Evolutionary conservation across 2,329 filamentous ascomycete genomes (phyloP), one percentile per base, ranked within the genome.

Genomic region (Pseudocercospora eumusae): DNA sequence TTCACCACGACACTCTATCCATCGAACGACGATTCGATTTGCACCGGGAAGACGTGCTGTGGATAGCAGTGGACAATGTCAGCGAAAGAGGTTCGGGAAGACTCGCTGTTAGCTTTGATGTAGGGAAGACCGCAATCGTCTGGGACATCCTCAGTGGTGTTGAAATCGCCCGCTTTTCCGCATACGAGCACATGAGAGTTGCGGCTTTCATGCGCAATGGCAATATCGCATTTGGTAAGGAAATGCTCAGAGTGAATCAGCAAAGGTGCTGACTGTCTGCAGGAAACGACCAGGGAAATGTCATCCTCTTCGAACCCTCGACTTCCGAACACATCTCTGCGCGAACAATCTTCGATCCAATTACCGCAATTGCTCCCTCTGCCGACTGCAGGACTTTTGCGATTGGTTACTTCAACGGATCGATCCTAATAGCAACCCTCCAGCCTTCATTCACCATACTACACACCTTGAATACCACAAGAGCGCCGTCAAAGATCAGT

Each of bases 181-280:
- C 93, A 0, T 97, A 96, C 73, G 92, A 96, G 72, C 86, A 90
- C 68, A 84, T 98, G 66, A 88, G 88, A 21, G 88, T 91, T 28
- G 93, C 93, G 40, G 84, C 90, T 11, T 99, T 95, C 92, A 97
- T 99, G 93, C 86, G 89, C 49, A 97, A 97, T 78, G 95, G 95
- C 59, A 96, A 96, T 78, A 88, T 99, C 68, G 93, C 92, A 40
- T 98, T 98, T 81, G 95, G 93, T 97, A 82, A 76, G 87, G 57
- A 25, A 11, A 11, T 45, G 10, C 8, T 4, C 8, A n/a, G 18
- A 28, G 11, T 8, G 5, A 25, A 13, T 13, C 13, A 28, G 52
- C 18, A n/a, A 40, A 20, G 1, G 20, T 20, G 31, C 57, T 60
- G 36, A 57, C 50, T 13, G 18, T 7, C 6, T 33, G 8, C 70